phyloP scores from a whole-genome alignment of 75 land plant genomes.

The Larix kaempferi region DNA sequence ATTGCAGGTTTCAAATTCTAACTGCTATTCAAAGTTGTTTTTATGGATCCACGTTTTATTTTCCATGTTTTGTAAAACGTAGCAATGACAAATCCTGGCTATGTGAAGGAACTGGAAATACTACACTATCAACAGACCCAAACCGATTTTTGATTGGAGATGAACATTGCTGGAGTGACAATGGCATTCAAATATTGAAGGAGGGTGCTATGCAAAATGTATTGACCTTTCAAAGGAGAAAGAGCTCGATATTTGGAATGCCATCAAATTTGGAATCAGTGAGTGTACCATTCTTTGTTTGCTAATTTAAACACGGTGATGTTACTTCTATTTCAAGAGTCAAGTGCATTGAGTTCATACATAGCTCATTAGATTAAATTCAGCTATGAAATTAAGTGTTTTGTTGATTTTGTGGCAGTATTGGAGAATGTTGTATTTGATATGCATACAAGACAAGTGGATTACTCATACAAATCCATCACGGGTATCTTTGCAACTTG shows the following conservation, averaged over 20 bases:
- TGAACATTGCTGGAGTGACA: slow-evolving; percentile 52
- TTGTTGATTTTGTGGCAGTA: slow-evolving; percentile 20
- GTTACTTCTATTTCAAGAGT: background rate
- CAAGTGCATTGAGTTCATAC: background rate
- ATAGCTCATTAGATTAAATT: background rate
- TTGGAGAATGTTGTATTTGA: slow-evolving; percentile 49
- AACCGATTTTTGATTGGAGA: slow-evolving; percentile 50
- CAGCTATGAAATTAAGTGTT: background rate
- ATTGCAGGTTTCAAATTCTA: slow-evolving; percentile 10
- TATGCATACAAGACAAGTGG: slow-evolving; percentile 37
- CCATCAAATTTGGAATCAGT: slow-evolving; percentile 49
- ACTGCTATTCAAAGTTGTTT: background rate
- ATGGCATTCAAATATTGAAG: slow-evolving; percentile 57
- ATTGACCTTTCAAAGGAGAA: slow-evolving; percentile 37
- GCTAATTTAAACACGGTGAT: background rate
- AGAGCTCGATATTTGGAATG: slow-evolving; percentile 51
- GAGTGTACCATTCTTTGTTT: background rate
- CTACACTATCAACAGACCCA: slow-evolving; percentile 44
- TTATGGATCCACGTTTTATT: background rate
- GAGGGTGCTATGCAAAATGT: slow-evolving; percentile 50
- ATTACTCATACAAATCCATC: slow-evolving; percentile 31
- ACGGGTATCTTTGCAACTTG: no score
- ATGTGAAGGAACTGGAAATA: slow-evolving; percentile 41
- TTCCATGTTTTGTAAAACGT: no score
- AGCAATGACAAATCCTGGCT: background rate